Evolutionary conservation across 2,329 filamentous ascomycete genomes (phyloP).

Genomic region (Aspergillus sp.): DNA sequence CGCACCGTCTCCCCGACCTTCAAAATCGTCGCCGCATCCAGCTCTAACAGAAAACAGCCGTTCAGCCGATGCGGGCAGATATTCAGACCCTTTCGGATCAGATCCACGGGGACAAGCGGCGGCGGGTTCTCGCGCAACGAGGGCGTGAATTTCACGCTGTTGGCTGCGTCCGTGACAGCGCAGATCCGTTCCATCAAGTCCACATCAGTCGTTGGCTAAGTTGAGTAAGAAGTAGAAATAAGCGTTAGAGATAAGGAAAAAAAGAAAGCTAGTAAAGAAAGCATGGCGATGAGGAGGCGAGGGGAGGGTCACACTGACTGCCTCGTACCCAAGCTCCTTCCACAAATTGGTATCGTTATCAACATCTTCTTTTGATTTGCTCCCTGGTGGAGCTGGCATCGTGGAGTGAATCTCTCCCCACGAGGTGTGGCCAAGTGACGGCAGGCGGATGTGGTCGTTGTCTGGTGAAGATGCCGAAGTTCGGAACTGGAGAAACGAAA

Average conservation of each 20-base stretch:
- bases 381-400: not conserved
- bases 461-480: not conserved
- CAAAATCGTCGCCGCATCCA: not conserved
- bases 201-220: not conserved
- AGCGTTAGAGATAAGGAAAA: not conserved
- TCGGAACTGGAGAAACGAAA: not conserved
- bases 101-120: not conserved
- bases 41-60: not conserved
- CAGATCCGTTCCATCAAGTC: not conserved
- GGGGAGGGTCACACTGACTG: not conserved
- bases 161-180: not conserved
- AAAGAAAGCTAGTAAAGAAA: not conserved
- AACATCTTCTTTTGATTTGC: not conserved
- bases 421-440: not conserved
- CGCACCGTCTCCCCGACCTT: conserved; percentile 6
- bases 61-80: not conserved
- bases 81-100: not conserved
- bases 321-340: not conserved
- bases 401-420: not conserved
- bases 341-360: not conserved
- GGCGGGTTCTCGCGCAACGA: not conserved
- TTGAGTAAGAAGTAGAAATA: not conserved
- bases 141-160: not conserved
- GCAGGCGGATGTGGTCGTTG: not conserved
- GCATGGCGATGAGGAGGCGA: not conserved